A percentile compares a stretch with the other conserved stretches of the same genome.
Evolutionary conservation across 495 filamentous ascomycete species (phyloP).

Genomic region (Lasiosphaeria miniovina): DNA sequence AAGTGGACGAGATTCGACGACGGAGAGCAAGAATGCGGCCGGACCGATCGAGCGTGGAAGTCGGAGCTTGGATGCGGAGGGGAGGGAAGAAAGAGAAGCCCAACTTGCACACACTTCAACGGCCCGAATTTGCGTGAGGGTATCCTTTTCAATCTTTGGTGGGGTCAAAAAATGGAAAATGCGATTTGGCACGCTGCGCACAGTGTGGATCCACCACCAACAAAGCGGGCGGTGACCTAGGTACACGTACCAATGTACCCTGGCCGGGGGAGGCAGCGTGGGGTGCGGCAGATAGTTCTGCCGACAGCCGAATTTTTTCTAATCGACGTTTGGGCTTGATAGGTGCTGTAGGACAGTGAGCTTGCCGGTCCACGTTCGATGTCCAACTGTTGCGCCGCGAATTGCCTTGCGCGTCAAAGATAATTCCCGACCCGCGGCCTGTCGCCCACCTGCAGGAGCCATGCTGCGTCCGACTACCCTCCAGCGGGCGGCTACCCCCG

Average conservation of each 20-base stretch:
- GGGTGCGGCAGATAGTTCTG: slow-evolving; percentile 13
- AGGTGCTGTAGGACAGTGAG: background rate
- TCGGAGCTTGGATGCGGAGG: slow-evolving; percentile 1
- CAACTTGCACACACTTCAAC: slow-evolving; percentile 12
- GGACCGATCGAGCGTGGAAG: slow-evolving; percentile 1
- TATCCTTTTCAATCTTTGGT: slow-evolving; percentile 32
- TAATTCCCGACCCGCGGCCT: background rate
- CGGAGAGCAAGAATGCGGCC: slow-evolving; percentile 1
- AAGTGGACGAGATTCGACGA: slow-evolving; percentile 1
- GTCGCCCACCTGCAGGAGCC: background rate
- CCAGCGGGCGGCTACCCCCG: background rate
- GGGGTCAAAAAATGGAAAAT: slow-evolving; percentile 38
- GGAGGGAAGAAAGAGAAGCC: slow-evolving; percentile 10
- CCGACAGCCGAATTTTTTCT: slow-evolving; percentile 18
- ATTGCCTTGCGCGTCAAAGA: background rate
- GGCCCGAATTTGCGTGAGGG: slow-evolving; percentile 30
- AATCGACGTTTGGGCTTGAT: background rate
- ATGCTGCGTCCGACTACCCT: background rate
- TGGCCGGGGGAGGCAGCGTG: background rate
- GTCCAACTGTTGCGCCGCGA: background rate
- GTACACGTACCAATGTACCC: background rate
- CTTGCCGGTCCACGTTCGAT: background rate
- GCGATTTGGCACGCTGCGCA: slow-evolving; percentile 10
- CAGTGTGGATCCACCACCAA: slow-evolving; percentile 8
- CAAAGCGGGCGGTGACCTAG: too few relatives aligned